Base-by-base conservation (phyloP, 2,329 filamentous ascomycete genomes). In the Aspergillus alliaceus region DNA sequence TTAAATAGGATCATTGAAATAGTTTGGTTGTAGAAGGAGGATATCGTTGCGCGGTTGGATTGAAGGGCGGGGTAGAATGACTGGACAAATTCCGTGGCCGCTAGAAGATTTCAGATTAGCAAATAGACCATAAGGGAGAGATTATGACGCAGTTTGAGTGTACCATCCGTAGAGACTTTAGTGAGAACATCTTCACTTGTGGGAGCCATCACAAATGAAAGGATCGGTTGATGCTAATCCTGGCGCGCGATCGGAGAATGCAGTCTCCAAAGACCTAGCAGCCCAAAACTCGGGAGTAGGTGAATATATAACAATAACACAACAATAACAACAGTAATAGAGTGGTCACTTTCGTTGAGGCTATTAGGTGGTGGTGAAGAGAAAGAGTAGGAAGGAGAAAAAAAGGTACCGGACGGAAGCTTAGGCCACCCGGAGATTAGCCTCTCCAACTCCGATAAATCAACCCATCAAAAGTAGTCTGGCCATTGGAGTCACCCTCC, bases 41-140 rank as follows among this genome's bases (percentile, higher is more conserved):
- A 70, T 14, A 96, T 82, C 9, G 79, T 77, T 42, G 77, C 74
- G 61, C 83, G 81, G 40, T 80, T 74, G 57, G 80, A 82, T 73
- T 89, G 86, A 51, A 96, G 79, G n/a, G 88, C 83, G 27, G 82
- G 80, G 77, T 96, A 96, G 79, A 89, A 96, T 60, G 83, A 80
- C 59, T 88, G 85, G 63, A 89, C 81, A 67, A 96, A 93, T 53
- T 77, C 79, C 64, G 89, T 84, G 53, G 90, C 89, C 58, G 87
- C 90, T 90, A 64, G 27, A 51, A 20, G 35, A 32, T 18, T 39
- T 9, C 2, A 25, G n/a, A 51, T 51, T 51, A 58, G 49, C 39
- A n/a, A 15, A 12, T 14, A 40, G 44, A 11, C 12, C 42, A 12
- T 39, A 32, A 22, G 31, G 14, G 31, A 29, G 11, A 14, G 14